phyloP scores from a whole-genome alignment of 2,329 filamentous ascomycete genomes.

The Trichoderma oligosporum region DNA sequence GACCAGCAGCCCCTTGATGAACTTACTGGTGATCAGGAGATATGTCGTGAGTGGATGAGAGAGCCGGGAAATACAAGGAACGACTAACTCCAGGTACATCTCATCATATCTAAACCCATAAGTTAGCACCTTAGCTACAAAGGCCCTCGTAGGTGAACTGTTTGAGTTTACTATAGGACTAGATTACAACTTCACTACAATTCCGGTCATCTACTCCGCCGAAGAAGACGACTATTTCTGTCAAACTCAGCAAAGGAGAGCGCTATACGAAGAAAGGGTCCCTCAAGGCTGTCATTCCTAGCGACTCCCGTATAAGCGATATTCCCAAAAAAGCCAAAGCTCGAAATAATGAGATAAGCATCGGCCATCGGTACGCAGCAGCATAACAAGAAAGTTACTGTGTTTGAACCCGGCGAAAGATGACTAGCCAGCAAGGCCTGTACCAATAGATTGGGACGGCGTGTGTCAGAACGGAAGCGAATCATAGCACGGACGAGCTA shows the following conservation, averaged over 20 bases:
- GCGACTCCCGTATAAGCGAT: neutral
- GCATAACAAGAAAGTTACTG: neutral
- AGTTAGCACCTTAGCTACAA: constrained; percentile 28
- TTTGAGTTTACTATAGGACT: constrained; percentile 41
- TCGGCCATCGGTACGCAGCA: neutral
- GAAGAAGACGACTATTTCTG: constrained; percentile 37
- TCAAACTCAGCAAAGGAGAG: constrained; percentile 28
- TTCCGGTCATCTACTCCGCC: constrained; percentile 29
- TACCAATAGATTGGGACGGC: neutral
- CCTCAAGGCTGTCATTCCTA: constrained; percentile 21
- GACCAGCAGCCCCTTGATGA: constrained; percentile 31
- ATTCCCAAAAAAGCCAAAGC: neutral
- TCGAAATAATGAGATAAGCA: neutral
- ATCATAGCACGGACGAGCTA: neutral
- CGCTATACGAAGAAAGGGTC: constrained; percentile 27
- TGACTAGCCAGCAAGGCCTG: neutral
- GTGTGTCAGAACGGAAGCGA: constrained; percentile 2
- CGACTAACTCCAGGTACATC: constrained; percentile 22
- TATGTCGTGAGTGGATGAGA: constrained; percentile 29
- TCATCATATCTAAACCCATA: constrained; percentile 20
- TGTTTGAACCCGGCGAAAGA: neutral
- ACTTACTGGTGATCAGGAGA: constrained; percentile 39
- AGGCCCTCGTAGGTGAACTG: constrained; percentile 28
- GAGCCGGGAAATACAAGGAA: constrained; percentile 29
- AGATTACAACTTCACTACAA: constrained; percentile 38